Conservation (phyloP, 352 stramenopile genomes). For the Globisporangium nagaii region DNA sequence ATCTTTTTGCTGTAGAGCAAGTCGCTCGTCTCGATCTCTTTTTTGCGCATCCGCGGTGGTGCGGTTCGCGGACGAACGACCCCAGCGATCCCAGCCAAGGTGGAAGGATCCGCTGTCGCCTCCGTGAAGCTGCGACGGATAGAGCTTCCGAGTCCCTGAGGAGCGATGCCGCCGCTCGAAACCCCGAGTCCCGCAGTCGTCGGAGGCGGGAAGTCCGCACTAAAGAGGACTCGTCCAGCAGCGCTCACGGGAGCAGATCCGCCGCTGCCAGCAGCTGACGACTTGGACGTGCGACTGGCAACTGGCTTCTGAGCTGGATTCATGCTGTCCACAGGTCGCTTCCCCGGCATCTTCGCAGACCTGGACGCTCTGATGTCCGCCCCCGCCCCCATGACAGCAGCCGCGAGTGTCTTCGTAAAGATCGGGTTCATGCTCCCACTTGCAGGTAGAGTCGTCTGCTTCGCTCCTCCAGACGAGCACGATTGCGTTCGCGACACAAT, state of each 20-base stretch:
- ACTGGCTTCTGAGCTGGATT: slow-evolving; percentile 10
- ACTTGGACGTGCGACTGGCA: slow-evolving; percentile 7
- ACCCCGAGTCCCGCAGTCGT: not conserved
- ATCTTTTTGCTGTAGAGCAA: slow-evolving; percentile 38
- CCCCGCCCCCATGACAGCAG: not conserved
- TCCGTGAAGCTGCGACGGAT: slow-evolving; percentile 7
- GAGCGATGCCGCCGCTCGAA: not conserved
- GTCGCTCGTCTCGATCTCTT: slow-evolving; percentile 38
- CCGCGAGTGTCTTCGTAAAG: slow-evolving; percentile 13
- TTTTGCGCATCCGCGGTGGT: slow-evolving; percentile 27
- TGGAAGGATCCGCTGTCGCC: not conserved
- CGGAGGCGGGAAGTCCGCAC: slow-evolving; percentile 10
- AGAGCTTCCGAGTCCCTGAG: slow-evolving; percentile 1
- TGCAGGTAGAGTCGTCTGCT: slow-evolving; percentile 17
- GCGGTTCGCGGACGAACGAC: slow-evolving; percentile 30
- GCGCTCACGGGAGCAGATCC: not conserved
- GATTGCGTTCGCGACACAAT: slow-evolving; percentile 15
- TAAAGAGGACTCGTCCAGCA: slow-evolving; percentile 7
- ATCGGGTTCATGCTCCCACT: slow-evolving; percentile 8
- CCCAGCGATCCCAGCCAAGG: not conserved
- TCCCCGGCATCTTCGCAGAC: not conserved
- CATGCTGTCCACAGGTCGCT: slow-evolving; percentile 1
- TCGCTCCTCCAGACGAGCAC: slow-evolving; percentile 13
- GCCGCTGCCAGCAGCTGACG: slow-evolving; percentile 1
- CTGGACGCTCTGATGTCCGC: slow-evolving; percentile 3